These are phyloP conservation scores for Boletus fagicola DNA, from an alignment of 768 basidiomycete species.

Conservation along the genomic window DNA sequence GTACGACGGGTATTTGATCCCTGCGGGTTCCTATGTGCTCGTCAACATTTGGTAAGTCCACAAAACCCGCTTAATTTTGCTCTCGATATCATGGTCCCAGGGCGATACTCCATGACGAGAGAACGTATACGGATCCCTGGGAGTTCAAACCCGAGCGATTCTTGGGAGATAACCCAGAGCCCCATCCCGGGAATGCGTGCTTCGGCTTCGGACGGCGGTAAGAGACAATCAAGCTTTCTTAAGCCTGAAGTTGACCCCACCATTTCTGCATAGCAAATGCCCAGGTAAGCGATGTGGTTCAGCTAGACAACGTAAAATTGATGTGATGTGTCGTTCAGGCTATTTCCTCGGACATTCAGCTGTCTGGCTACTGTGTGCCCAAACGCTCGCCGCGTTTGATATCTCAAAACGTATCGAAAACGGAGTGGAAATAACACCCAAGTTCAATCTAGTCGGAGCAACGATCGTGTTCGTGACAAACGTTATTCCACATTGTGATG, in stretches of 20 bases:
- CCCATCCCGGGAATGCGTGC: not conserved
- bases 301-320: not conserved
- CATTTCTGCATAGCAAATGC: not conserved
- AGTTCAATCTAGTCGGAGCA: not conserved
- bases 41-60: not conserved
- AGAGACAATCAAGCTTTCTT: not conserved
- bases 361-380: not conserved
- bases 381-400: not conserved
- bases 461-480: not conserved
- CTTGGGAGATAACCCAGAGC: not conserved
- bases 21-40: not conserved
- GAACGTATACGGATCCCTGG: not conserved
- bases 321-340: not conserved
- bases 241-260: not conserved
- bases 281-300: not conserved
- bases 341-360: not conserved
- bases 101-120: not conserved
- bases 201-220: not conserved
- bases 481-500: not conserved
- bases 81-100: not conserved
- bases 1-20: not conserved
- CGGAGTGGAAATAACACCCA: not conserved
- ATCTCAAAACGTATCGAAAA: not conserved
- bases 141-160: not conserved
- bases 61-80: not conserved